Conservation (phyloP, 305 asterid species). For the Solanum aculeatissimum region DNA sequence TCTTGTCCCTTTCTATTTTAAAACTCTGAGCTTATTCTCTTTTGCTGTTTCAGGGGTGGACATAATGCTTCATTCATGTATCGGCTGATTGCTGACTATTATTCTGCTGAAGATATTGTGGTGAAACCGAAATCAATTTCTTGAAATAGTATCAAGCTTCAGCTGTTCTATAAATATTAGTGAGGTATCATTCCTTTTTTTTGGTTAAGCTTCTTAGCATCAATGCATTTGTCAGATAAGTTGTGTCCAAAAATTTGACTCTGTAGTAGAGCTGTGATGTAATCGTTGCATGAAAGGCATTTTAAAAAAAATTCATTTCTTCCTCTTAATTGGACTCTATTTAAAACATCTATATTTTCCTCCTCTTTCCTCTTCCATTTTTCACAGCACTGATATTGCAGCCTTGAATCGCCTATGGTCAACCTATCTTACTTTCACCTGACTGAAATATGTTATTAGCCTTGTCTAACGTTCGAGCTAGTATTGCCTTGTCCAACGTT, state of each 20-base stretch:
- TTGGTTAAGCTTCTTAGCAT: background rate
- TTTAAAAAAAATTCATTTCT: no score
- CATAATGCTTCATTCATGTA: constrained; percentile 94
- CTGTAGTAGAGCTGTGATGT: background rate
- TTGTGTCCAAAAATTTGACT: background rate
- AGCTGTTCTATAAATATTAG: background rate
- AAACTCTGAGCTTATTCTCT: background rate
- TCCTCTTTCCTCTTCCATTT: background rate
- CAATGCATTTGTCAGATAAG: background rate
- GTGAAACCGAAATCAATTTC: constrained; percentile 51
- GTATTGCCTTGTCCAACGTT: background rate
- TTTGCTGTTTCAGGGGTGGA: constrained; percentile 61
- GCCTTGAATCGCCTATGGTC: background rate
- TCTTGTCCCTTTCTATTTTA: background rate
- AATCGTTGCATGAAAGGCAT: background rate
- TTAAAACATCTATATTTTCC: background rate
- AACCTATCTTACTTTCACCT: background rate
- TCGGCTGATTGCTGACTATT: constrained; percentile 91
- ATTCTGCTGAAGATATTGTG: constrained; percentile 85
- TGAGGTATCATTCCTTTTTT: background rate
- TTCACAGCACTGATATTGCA: background rate
- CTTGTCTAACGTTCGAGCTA: background rate
- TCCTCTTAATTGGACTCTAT: background rate
- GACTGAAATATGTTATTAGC: background rate
- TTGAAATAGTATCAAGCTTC: constrained; percentile 20